Percentiles rank a stretch among this genome's conserved stretches.
Evolutionary conservation across 345 rosid genomes (phyloP).

Genomic region (Boechera divaricarpa): DNA sequence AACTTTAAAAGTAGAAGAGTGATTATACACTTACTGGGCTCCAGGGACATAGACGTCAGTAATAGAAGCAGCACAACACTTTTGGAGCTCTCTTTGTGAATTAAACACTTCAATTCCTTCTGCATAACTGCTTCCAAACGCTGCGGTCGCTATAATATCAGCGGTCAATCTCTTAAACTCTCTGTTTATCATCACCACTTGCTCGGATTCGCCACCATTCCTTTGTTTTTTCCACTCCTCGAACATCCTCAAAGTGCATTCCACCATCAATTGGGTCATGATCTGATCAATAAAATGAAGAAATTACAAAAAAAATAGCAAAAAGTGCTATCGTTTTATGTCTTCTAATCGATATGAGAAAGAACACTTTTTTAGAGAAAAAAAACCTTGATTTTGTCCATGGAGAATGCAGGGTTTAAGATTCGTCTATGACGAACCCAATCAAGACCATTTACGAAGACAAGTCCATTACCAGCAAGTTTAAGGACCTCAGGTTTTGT

Average conservation of each 20-base stretch:
- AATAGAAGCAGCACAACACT: constrained; percentile 32
- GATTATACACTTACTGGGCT: constrained; percentile 43
- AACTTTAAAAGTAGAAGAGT: background rate
- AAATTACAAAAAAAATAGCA: background rate
- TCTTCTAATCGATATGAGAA: background rate
- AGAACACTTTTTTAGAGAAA: too few relatives aligned
- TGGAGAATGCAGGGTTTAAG: constrained; percentile 55
- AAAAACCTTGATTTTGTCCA: constrained; percentile 55
- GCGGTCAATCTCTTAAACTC: constrained; percentile 53
- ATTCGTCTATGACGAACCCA: constrained; percentile 55
- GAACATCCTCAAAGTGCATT: constrained; percentile 40
- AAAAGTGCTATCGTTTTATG: background rate
- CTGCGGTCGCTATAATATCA: constrained; percentile 57
- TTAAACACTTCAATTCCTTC: constrained; percentile 53
- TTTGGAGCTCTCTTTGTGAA: constrained; percentile 54
- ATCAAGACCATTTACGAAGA: constrained; percentile 44
- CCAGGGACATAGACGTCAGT: constrained; percentile 50
- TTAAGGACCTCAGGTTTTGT: constrained; percentile 20
- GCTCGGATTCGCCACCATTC: background rate
- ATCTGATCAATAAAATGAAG: constrained; percentile 32
- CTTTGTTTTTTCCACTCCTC: constrained; percentile 50
- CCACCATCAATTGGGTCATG: constrained; percentile 45
- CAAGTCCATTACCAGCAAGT: constrained; percentile 52
- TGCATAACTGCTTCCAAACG: constrained; percentile 57
- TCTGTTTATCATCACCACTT: constrained; percentile 32